phyloP scores from a whole-genome alignment of 148 eudicot genomes.

The Rhododendron molle region DNA sequence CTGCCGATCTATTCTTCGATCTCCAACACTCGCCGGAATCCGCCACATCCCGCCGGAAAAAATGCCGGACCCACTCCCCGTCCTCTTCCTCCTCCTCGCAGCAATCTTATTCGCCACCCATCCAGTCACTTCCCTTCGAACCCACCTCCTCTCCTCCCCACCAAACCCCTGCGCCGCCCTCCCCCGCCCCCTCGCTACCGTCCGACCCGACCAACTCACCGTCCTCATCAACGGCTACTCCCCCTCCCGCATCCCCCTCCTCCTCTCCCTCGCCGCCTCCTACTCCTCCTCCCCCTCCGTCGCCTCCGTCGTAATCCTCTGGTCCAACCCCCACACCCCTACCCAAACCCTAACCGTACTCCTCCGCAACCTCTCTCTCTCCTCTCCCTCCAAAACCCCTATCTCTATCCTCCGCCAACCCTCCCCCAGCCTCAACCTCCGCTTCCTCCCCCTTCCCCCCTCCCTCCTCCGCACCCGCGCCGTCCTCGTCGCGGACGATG shows the following conservation, averaged over 20 bases:
- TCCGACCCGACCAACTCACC: background rate
- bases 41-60: background rate
- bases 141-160: background rate
- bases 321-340: background rate
- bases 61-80: background rate
- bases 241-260: background rate
- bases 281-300: background rate
- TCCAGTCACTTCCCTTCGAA: background rate
- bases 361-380: background rate
- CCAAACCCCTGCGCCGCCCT: background rate
- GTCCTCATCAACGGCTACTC: background rate
- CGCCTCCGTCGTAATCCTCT: background rate
- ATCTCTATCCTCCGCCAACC: background rate
- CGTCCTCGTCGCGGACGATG: constrained; percentile 79
- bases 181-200: background rate
- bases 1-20: background rate
- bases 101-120: background rate
- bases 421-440: constrained; percentile 44
- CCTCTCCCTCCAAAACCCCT: background rate
- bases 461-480: constrained; percentile 49
- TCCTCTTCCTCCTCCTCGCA: background rate
- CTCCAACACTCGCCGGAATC: background rate
- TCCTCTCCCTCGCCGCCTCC: background rate
- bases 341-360: background rate
- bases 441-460: constrained; percentile 65